phyloP scores from a whole-genome alignment of 768 basidiomycete genomes.

The Pulveroboletus ravenelii region DNA sequence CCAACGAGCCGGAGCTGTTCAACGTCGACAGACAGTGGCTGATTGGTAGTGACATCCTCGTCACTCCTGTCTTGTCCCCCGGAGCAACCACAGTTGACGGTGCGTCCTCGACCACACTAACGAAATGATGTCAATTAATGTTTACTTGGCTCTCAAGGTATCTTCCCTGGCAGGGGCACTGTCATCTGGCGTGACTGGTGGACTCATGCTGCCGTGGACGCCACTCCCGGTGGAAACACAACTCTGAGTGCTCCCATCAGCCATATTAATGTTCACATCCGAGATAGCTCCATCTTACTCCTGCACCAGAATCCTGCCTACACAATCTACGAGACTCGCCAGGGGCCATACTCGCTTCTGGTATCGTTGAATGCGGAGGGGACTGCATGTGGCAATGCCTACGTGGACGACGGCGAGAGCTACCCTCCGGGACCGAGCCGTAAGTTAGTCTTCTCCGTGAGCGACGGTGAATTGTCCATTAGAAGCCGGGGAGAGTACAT shows the following conservation, averaged over 20 bases:
- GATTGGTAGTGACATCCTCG: conserved; percentile 63
- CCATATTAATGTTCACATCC: conserved; percentile 72
- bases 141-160: conserved; percentile 34
- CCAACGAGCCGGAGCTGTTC: conserved; percentile 61
- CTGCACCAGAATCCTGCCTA: conserved; percentile 60
- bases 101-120: conserved; percentile 19
- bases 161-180: conserved; percentile 58
- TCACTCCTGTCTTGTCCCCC: conserved; percentile 70
- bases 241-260: conserved; percentile 64
- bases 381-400: conserved; percentile 54
- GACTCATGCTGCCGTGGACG: conserved; percentile 53
- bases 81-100: conserved; percentile 67
- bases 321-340: conserved; percentile 61
- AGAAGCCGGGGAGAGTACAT: conserved; percentile 22
- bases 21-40: conserved; percentile 65
- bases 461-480: conserved; percentile 35
- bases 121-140: neutral
- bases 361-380: conserved; percentile 43
- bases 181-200: conserved; percentile 73
- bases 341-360: conserved; percentile 58
- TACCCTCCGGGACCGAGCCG: conserved; percentile 50
- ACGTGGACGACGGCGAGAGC: conserved; percentile 68
- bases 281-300: conserved; percentile 63
- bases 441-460: conserved; percentile 42
- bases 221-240: conserved; percentile 36